Evolutionary conservation across 176 grass and related monocot species (phyloP).

Genomic region (Bonia amplexicaulis): DNA sequence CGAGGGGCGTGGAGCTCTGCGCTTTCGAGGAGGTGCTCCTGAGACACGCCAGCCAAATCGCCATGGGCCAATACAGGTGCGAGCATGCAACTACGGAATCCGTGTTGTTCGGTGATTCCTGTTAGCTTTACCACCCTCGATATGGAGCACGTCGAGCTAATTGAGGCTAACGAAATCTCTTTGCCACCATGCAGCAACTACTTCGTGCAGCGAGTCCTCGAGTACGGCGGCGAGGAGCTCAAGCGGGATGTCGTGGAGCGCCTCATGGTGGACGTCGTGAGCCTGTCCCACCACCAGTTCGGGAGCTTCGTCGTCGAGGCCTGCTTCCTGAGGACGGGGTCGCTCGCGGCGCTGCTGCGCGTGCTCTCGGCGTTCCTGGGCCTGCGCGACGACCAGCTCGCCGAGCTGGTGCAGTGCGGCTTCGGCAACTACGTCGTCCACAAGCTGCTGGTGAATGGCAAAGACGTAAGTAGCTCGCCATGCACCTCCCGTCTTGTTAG

Average conservation of each 20-base stretch:
- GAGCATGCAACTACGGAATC: background rate
- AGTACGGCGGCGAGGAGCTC: background rate
- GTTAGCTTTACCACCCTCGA: no score
- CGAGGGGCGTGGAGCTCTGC: background rate
- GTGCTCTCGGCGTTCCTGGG: constrained; percentile 2
- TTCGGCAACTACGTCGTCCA: constrained; percentile 41
- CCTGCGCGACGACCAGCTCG: background rate
- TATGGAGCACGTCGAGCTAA: background rate
- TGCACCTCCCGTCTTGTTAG: background rate
- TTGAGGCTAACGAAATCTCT: background rate
- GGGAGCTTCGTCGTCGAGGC: constrained; percentile 53
- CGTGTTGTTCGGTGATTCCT: background rate
- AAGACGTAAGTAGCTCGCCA: background rate
- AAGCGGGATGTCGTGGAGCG: background rate
- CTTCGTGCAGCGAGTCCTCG: constrained; percentile 30
- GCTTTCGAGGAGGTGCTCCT: background rate
- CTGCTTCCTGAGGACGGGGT: background rate
- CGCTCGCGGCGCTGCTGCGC: background rate
- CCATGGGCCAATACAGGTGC: constrained; percentile 21
- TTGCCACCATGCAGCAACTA: constrained; percentile 30
- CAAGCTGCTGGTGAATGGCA: background rate
- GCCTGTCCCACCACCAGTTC: background rate
- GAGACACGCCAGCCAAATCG: background rate
- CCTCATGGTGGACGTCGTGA: constrained; percentile 13
- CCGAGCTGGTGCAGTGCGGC: background rate